Evolutionary conservation across 345 rosid species (phyloP).

Genomic region (Anastatica hierochuntica): DNA sequence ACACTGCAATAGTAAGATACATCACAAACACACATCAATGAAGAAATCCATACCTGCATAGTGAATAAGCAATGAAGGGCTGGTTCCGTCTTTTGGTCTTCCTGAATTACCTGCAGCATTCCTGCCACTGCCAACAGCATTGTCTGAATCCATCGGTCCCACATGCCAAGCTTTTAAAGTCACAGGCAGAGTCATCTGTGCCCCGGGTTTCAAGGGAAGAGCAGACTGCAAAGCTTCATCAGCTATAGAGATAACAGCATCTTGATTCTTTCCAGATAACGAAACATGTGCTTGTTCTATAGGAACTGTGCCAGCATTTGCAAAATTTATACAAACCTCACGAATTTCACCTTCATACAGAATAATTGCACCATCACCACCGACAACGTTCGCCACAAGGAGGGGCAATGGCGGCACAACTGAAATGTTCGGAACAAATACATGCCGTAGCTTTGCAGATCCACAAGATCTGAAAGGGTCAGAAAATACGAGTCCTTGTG

Average conservation of each 20-base stretch:
- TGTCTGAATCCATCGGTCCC: constrained; percentile 51
- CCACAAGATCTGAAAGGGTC: constrained; percentile 98
- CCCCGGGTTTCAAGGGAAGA: constrained; percentile 94
- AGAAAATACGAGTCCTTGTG: constrained; percentile 96
- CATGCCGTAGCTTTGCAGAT: constrained; percentile 69
- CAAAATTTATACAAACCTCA: constrained; percentile 69
- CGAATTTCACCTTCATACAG: constrained; percentile 96
- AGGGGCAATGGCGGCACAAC: constrained; percentile 74
- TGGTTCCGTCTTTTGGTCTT: constrained; percentile 65
- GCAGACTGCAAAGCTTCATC: constrained; percentile 58
- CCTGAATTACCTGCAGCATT: constrained; percentile 45
- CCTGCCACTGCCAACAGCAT: constrained; percentile 38
- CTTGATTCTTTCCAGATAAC: constrained; percentile 91
- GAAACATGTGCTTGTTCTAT: constrained; percentile 91
- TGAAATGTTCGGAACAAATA: constrained; percentile 70
- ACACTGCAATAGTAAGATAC: constrained; percentile 9
- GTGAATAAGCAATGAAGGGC: constrained; percentile 77
- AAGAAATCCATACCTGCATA: constrained; percentile 58
- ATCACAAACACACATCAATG: not conserved
- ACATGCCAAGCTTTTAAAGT: constrained; percentile 95
- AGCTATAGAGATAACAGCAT: constrained; percentile 69
- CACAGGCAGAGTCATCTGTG: constrained; percentile 71
- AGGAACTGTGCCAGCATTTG: constrained; percentile 92
- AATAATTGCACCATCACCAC: constrained; percentile 87
- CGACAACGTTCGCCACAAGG: constrained; percentile 69